Base-by-base conservation (phyloP, 768 basidiomycete genomes). In the Tulasnella sp. region DNA sequence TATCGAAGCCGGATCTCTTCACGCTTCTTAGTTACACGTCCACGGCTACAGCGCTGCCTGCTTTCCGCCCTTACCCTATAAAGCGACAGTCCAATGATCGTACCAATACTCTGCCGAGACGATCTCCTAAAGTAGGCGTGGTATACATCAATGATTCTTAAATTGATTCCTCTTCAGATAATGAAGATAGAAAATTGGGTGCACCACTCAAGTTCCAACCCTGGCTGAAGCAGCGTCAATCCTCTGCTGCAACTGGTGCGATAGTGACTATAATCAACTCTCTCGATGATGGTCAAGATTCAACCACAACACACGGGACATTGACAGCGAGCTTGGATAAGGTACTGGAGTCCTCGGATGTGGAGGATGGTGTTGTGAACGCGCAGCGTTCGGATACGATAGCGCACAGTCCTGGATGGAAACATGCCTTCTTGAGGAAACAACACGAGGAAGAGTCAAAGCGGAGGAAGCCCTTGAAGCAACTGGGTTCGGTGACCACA, bases 161-260 rank as follows among this genome's bases (percentile, higher is more conserved):
- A 19, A 56, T 34, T 42, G 52, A 53, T 8, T 38, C 41, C 10
- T 56, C 55, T 21, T 42, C 34, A 17, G 55, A 44, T 17, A 42
- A 56, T 45, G 55, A 47, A 2, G 15, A 49, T 23, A n/a, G 41
- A 10, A 19, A 10, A 10, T 23, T 15, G 5, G 17, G 11, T 0
- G 44, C 26, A 32, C 55, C 55, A 30, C 55, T 42, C 23, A 56
- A 43, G 44, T 56, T 56, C 44, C 41, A 32, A 23, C 55, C 55
- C 2, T 56, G 55, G 55, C 8, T 47, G 26, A 43, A 29, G 55
- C 42, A 56, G 26, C 9, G 55, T 5, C 34, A 38, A 7, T 10
- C 29, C 8, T 45, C 43, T 4, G 29, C 55, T 9, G 26, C 42
- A 17, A 56, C 42, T 15, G 42, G 41, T 23, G 32, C 52, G 1